A percentile compares a stretch with the other conserved stretches of the same genome.
Conservation (phyloP, 768 basidiomycete genomes). For the Galerina sulciceps region DNA sequence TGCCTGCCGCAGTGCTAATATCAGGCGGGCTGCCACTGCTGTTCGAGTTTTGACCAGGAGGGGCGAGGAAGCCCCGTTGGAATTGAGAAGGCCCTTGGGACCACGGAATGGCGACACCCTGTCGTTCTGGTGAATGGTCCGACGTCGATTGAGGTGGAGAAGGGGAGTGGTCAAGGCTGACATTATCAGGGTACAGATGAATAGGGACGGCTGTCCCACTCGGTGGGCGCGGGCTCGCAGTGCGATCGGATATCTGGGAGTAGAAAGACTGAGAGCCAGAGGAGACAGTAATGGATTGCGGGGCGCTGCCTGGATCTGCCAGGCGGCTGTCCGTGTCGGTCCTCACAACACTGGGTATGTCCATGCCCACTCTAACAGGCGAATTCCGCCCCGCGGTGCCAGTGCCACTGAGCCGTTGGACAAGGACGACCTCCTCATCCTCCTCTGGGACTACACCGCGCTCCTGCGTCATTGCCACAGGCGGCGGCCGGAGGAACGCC, state of each 20-base stretch:
- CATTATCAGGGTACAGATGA: not conserved
- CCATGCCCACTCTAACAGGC: not conserved
- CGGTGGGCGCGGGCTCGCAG: slow-evolving; percentile 18
- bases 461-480: slow-evolving; percentile 21
- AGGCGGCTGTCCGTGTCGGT: not conserved
- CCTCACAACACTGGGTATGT: not conserved
- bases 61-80: slow-evolving; percentile 23
- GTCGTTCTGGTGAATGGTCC: slow-evolving; percentile 16
- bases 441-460: slow-evolving; percentile 14
- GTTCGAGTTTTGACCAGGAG: slow-evolving; percentile 1
- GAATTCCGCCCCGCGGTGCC: not conserved
- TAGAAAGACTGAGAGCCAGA: slow-evolving; percentile 21
- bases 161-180: not conserved
- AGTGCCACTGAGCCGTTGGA: not conserved
- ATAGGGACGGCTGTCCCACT: not conserved
- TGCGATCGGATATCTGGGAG: slow-evolving; percentile 26
- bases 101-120: slow-evolving; percentile 29
- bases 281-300: slow-evolving; percentile 16
- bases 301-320: slow-evolving; percentile 7
- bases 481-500: slow-evolving; percentile 40
- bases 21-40: slow-evolving; percentile 50
- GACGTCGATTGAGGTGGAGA: slow-evolving; percentile 3
- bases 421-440: slow-evolving; percentile 18
- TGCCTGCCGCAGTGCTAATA: slow-evolving; percentile 71
- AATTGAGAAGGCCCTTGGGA: slow-evolving; percentile 21